Base-by-base conservation (phyloP, 2,329 filamentous ascomycete genomes). In the Pestalotiopsis sp. region DNA sequence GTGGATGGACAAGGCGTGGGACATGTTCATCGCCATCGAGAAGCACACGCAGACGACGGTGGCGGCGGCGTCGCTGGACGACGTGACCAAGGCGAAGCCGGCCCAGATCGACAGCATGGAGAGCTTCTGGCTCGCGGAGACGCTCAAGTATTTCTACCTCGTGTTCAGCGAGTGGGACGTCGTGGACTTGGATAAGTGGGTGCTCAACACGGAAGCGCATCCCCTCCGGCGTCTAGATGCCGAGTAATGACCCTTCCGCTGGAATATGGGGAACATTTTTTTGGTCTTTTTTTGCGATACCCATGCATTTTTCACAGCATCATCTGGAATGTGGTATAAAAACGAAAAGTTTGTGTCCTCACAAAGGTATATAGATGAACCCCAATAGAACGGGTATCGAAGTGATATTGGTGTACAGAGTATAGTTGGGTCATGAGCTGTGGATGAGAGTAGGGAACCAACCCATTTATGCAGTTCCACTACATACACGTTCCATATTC, bases 101-200 rank as follows among this genome's bases (percentile, higher is more conserved):
- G 49, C 63, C 41, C 74, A 76, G 61, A 72, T 80, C 31, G 77
- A 79, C 58, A 86, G 86, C 65, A 93, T 93, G 91, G 91, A 93
- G 82, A 92, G 90, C 70, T 93, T 93, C 78, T 93, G 91, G 91
- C 83, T 92, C 49, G 89, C 89, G 1, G 89, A 91, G 80, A 91
- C 89, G 72, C 79, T 91, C 65, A 91, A 91, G 77, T 91, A 91
- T 77, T 90, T 90, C 72, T 91, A 89, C 70, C 79, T 92, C 68
- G 83, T 90, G 9, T 91, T 91, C 75, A 83, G 83, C 39, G 87
- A 90, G 56, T 89, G 87, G 69, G 82, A 85, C 68, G 77, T 89
- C 31, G 80, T 90, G 17, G 89, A 85, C 73, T 78, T 92, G 72
- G 89, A 92, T 77, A 82, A 88, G 68, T 90, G 87, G 85, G 88